These are phyloP conservation scores for Verbascum thapsus DNA, from an alignment of 257 asterid genomes.

Conservation along the genomic window DNA sequence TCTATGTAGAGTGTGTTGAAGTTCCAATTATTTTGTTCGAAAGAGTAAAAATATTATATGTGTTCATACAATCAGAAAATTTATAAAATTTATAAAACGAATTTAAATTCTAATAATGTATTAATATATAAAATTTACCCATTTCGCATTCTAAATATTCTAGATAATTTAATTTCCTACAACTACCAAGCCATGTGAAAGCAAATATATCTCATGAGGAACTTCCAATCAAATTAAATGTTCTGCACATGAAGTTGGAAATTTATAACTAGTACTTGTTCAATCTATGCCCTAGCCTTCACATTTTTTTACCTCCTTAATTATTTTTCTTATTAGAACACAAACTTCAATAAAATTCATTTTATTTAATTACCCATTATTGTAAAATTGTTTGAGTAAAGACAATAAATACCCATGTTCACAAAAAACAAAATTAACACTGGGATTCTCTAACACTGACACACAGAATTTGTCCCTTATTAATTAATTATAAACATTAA, in stretches of 20 bases:
- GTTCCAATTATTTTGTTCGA: too few relatives aligned
- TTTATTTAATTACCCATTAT: too few relatives aligned
- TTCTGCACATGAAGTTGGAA: conserved; percentile 20
- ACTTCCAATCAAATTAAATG: conserved; percentile 3
- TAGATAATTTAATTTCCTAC: too few relatives aligned
- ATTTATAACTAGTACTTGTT: neutral
- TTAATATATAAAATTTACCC: too few relatives aligned
- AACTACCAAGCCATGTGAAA: conserved; percentile 2
- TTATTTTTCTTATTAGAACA: neutral
- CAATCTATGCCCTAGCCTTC: neutral
- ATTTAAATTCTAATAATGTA: too few relatives aligned
- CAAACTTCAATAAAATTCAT: conserved; percentile 9
- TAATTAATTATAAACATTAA: neutral
- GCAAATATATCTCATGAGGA: neutral
- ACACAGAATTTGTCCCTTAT: conserved; percentile 22
- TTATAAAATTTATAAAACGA: too few relatives aligned
- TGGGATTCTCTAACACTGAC: conserved; percentile 36
- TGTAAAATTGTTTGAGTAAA: too few relatives aligned
- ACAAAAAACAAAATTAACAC: conserved; percentile 32
- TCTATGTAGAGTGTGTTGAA: too few relatives aligned
- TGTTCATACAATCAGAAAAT: too few relatives aligned
- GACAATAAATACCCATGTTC: conserved; percentile 11
- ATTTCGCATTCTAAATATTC: too few relatives aligned
- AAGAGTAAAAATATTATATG: too few relatives aligned
- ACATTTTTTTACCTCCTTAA: neutral